Evolutionary conservation across 805 yeast genomes (phyloP).

Genomic region (Wickerhamiella qilinensis): DNA sequence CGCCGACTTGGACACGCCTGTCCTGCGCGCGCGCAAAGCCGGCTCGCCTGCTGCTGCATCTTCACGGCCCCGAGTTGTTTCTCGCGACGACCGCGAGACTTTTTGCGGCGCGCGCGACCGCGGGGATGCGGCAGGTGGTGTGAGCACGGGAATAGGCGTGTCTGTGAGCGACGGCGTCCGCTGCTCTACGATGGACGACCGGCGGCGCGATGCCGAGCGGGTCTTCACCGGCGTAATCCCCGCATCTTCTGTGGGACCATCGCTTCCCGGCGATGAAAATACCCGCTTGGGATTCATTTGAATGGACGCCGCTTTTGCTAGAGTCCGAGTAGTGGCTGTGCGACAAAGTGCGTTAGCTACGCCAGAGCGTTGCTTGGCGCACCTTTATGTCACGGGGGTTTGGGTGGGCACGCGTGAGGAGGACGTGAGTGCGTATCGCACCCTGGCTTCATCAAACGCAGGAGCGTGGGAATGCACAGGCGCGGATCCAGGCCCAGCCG

Average conservation of each 20-base stretch:
- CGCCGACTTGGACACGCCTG: background rate
- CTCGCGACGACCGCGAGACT: background rate
- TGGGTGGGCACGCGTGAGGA: no score
- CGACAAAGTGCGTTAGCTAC: no score
- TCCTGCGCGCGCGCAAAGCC: background rate
- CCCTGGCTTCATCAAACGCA: no score
- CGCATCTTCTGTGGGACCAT: background rate
- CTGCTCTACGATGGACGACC: background rate
- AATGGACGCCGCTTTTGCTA: no score
- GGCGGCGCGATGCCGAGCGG: conserved; percentile 2
- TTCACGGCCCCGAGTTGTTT: background rate
- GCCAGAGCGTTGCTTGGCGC: no score
- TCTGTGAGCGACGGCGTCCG: conserved; percentile 19
- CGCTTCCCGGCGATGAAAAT: background rate
- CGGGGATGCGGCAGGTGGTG: conserved; percentile 13
- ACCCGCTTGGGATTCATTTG: background rate
- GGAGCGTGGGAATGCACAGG: no score
- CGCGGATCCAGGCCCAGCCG: no score
- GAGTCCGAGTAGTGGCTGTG: no score
- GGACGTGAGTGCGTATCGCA: no score
- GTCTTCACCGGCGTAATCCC: conserved; percentile 5
- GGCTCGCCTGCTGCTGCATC: no score
- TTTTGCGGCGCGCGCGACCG: conserved; percentile 2
- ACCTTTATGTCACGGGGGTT: no score
- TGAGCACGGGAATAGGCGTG: conserved; percentile 16